These are phyloP conservation scores for Trypanosoma theileri DNA, from an alignment of 208 protist genomes.

Conservation along the genomic window DNA sequence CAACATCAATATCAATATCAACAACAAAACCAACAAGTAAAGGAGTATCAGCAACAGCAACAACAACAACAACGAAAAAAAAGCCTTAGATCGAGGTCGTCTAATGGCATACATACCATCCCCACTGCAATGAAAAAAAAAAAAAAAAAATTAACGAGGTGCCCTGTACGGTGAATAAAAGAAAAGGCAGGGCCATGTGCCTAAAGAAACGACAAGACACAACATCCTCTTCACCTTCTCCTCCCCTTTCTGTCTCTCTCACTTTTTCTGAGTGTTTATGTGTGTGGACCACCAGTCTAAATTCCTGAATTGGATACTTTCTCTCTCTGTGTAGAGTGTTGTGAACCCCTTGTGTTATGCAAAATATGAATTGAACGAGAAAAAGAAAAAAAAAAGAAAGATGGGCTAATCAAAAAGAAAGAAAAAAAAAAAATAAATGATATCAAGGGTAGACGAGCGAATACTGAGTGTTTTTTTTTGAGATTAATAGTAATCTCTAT, in stretches of 20 bases:
- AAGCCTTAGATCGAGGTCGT: no score
- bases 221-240: no score
- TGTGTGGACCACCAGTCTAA: not conserved
- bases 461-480: not conserved
- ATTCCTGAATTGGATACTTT: not conserved
- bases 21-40: not conserved
- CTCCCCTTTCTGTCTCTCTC: constrained; percentile 17
- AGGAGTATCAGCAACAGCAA: not conserved
- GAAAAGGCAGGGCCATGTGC: no score
- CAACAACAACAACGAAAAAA: not conserved
- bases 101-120: no score
- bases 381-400: constrained; percentile 1
- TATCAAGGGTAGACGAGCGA: no score
- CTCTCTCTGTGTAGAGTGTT: not conserved
- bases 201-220: no score
- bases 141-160: not conserved
- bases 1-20: not conserved
- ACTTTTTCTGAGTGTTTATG: constrained; percentile 16
- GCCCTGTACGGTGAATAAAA: no score
- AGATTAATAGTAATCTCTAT: not conserved
- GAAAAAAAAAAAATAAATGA: constrained; percentile 8
- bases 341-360: not conserved
- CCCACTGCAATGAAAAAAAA: no score
- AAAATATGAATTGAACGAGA: no score
- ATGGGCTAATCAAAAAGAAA: not conserved